Conservation (phyloP, 1,139 yeast genomes). For the Pichia sp. region DNA sequence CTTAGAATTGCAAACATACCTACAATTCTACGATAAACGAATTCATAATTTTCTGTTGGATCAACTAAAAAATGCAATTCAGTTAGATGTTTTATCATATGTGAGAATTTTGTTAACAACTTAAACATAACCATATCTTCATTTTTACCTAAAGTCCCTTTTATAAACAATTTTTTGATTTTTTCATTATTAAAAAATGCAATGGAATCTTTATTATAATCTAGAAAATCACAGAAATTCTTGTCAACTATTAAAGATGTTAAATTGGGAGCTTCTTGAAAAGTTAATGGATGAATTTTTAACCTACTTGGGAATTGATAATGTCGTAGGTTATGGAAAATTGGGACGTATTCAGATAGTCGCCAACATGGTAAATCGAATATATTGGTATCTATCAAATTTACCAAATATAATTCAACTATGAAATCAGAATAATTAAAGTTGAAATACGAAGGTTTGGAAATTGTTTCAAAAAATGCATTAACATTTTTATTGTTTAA, state of each 20-base stretch:
- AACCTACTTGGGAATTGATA: constrained; percentile 21
- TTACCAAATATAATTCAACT: constrained; percentile 21
- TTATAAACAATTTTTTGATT: constrained; percentile 18
- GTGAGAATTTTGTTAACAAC: constrained; percentile 24
- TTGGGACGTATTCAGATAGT: constrained; percentile 6
- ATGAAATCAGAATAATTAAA: constrained; percentile 23
- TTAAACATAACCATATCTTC: constrained; percentile 29
- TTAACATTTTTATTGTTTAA: constrained; percentile 14
- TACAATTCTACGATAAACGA: constrained; percentile 28
- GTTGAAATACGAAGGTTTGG: constrained; percentile 15
- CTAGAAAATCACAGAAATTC: constrained; percentile 25
- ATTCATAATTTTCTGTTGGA: constrained; percentile 20
- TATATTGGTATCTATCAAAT: constrained; percentile 9
- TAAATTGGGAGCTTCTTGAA: constrained; percentile 22
- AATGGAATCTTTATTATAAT: constrained; percentile 19
- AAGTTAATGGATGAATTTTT: constrained; percentile 21
- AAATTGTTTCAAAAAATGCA: constrained; percentile 17
- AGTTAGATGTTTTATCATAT: constrained; percentile 19
- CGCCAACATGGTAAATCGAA: constrained; percentile 24
- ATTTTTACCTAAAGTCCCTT: constrained; percentile 24
- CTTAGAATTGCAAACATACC: constrained; percentile 25
- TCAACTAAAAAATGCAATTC: constrained; percentile 25
- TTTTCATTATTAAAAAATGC: constrained; percentile 20
- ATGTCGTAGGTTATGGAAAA: constrained; percentile 15
- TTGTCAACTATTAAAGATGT: constrained; percentile 21